phyloP scores from a whole-genome alignment of 2,329 filamentous ascomycete genomes.

The Exutisphaerella laricina region DNA sequence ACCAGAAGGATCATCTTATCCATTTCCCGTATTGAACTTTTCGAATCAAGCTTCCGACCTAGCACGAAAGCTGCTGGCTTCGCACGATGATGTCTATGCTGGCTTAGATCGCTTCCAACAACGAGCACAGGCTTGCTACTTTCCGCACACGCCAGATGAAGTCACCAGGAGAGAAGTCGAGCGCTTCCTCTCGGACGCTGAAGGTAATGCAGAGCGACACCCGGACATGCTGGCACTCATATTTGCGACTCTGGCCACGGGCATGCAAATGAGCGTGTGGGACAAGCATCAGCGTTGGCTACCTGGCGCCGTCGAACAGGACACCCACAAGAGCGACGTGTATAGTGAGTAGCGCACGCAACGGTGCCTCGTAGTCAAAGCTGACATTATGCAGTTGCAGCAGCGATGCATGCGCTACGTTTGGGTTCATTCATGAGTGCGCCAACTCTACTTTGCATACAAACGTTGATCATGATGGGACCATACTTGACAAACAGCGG shows the following conservation, averaged over 20 bases:
- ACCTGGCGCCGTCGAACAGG: conserved; percentile 33
- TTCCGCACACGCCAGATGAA: conserved; percentile 43
- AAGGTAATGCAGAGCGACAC: conserved; percentile 40
- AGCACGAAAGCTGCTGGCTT: conserved; percentile 35
- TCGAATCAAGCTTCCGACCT: conserved; percentile 20
- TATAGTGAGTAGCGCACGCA: conserved; percentile 46
- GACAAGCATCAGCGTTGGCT: conserved; percentile 40
- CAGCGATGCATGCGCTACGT: conserved; percentile 47
- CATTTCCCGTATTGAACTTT: conserved; percentile 40
- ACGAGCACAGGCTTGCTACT: conserved; percentile 41
- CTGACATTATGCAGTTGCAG: conserved; percentile 36
- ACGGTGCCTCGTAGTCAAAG: too few relatives aligned
- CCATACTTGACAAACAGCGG: conserved; percentile 47
- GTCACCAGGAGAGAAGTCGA: conserved; percentile 42
- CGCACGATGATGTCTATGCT: conserved; percentile 35
- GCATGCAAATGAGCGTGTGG: conserved; percentile 43
- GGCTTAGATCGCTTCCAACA: conserved; percentile 41
- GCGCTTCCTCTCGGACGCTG: conserved; percentile 39
- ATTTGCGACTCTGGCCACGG: conserved; percentile 44
- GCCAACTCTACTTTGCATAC: conserved; percentile 43
- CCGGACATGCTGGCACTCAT: conserved; percentile 47
- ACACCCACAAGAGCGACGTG: conserved; percentile 38
- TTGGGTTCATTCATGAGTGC: conserved; percentile 46
- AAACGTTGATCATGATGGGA: conserved; percentile 46
- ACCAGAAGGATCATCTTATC: conserved; percentile 34